Evolutionary conservation across 176 grass and related monocot species (phyloP).

Genomic region (Echinochloa phyllopogon): DNA sequence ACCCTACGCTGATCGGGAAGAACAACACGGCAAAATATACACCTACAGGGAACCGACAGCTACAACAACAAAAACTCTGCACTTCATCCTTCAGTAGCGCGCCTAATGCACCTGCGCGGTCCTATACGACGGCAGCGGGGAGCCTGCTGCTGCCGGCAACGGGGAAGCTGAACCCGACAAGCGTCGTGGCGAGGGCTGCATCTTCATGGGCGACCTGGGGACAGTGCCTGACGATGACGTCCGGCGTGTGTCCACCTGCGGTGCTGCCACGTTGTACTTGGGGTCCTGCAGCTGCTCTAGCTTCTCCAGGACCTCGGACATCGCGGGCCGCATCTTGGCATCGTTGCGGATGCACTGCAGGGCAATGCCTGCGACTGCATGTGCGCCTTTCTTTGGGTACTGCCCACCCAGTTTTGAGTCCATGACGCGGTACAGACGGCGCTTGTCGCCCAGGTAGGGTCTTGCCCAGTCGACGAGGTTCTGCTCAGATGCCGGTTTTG

Average conservation of each 20-base stretch:
- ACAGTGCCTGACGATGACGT: slow-evolving; percentile 9
- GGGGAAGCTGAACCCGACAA: slow-evolving; percentile 32
- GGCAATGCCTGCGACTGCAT: slow-evolving; percentile 51
- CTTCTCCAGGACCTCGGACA: slow-evolving; percentile 57
- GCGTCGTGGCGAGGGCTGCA: slow-evolving; percentile 42
- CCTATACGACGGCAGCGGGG: slow-evolving; percentile 42
- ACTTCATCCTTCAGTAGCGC: background rate
- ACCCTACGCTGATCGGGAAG: slow-evolving; percentile 1
- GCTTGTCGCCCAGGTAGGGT: slow-evolving; percentile 61
- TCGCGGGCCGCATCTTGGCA: slow-evolving; percentile 62
- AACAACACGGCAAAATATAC: slow-evolving; percentile 41
- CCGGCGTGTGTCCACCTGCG: slow-evolving; percentile 22
- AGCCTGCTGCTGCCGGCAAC: slow-evolving; percentile 17
- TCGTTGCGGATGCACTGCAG: slow-evolving; percentile 57
- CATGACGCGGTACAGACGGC: slow-evolving; percentile 64
- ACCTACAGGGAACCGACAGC: slow-evolving; percentile 27
- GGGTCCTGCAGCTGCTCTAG: slow-evolving; percentile 69
- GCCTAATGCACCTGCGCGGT: slow-evolving; percentile 44
- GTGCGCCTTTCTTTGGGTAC: slow-evolving; percentile 69
- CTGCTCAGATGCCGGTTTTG: slow-evolving; percentile 51
- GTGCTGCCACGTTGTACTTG: slow-evolving; percentile 20
- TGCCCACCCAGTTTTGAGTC: slow-evolving; percentile 66
- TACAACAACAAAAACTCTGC: slow-evolving; percentile 7
- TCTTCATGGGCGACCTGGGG: slow-evolving; percentile 51
- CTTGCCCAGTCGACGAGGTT: slow-evolving; percentile 66